Base-by-base conservation (phyloP, 192 early-diverging fungal species). In the Cetraspora pellucida region DNA sequence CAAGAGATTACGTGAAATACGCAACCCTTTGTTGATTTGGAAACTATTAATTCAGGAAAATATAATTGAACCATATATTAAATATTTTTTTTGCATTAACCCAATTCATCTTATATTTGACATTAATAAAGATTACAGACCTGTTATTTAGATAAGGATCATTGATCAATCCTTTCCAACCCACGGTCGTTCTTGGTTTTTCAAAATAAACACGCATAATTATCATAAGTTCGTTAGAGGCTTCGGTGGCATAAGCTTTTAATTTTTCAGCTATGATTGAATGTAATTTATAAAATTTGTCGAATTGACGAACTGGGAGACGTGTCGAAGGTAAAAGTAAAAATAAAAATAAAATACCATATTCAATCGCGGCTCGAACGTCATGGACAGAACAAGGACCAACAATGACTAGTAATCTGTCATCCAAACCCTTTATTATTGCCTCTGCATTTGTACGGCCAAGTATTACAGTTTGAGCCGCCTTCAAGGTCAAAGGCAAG, bases 91-190 rank as follows among this genome's bases (percentile, higher is more conserved):
- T 27, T 3, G 14, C 5, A 23, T 77, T 17, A 17, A 17, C 2
- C 2, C 13, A 52, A 52, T 52, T 52, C 2, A 52, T 16, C 17
- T 16, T 10, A 5, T 52, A 52, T 13, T 17, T 52, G 19, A 52
- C 0, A 19, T 52, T 52, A 19, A 54, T 54, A 54, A 54, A 13
- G 11, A 16, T 54, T 19, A 16, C 19, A 19, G 78, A 84, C 85
- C 85, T 85, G 83, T 88, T 86, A 80, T 94, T 90, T 45, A 93
- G 82, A 28, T 86, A 81, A 28, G 93, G 92, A 74, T 93, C 93
- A 80, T 93, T 93, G 80, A 94, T 97, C 46, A 97, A 86, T 28
- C 96, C 97, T 82, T 97, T 97, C 96, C 96, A 98, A 19, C 95
- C 95, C 13, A 95, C 88, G 17, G 91, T 93, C 13, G 91, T 92